Conservation (phyloP, 2,329 filamentous ascomycete species). For the Exophiala mesophila region DNA sequence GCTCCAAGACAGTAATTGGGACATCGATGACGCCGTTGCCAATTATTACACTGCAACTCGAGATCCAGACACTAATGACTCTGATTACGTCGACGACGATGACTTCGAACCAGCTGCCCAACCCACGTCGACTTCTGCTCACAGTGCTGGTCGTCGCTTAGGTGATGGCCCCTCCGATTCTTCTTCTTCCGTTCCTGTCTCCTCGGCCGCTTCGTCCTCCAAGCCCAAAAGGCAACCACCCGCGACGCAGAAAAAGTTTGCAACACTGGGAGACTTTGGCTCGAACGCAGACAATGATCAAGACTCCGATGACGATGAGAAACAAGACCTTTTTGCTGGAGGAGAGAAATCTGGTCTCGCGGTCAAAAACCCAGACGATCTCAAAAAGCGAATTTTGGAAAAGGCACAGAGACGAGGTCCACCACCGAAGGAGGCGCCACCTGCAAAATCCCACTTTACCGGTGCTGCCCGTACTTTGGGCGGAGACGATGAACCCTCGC, state of each 20-base stretch:
- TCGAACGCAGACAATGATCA: conserved; percentile 37
- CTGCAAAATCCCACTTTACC: conserved; percentile 46
- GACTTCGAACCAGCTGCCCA: conserved; percentile 14
- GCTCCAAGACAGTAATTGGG: conserved; percentile 61
- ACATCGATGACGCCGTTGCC: conserved; percentile 58
- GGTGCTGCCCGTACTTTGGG: conserved; percentile 61
- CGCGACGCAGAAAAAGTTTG: conserved; percentile 41
- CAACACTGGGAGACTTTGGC: conserved; percentile 43
- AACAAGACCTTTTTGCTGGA: conserved; percentile 58
- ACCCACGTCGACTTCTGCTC: conserved; percentile 12
- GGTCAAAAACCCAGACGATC: conserved; percentile 59
- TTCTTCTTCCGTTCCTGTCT: conserved; percentile 26
- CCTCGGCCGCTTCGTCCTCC: conserved; percentile 31
- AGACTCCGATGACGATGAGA: conserved; percentile 50
- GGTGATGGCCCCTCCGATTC: conserved; percentile 28
- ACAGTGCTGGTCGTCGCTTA: conserved; percentile 32
- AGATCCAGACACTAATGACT: conserved; percentile 22
- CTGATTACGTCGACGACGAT: conserved; percentile 29
- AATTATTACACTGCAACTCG: conserved; percentile 52
- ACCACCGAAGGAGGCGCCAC: conserved; percentile 18
- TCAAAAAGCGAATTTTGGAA: conserved; percentile 48
- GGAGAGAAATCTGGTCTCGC: conserved; percentile 65
- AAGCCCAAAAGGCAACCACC: conserved; percentile 29
- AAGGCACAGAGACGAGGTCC: conserved; percentile 37
- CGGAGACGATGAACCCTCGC: conserved; percentile 58